Evolutionary conservation across 2,329 filamentous ascomycete species (phyloP), one percentile per base, ranked within the genome.

Genomic region (Fusarium irregulare): DNA sequence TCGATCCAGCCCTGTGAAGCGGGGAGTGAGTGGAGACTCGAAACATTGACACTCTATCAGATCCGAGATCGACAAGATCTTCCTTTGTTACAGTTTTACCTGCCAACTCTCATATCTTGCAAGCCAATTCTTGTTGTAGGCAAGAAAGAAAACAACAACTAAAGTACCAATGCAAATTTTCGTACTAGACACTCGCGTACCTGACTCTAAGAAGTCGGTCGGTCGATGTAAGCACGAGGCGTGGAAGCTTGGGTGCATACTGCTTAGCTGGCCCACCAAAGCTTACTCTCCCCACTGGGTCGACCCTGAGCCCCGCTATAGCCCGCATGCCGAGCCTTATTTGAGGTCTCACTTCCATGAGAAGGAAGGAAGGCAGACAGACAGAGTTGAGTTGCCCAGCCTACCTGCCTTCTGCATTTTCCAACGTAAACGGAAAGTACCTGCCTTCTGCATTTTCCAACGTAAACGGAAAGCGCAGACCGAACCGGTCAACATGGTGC

Each of bases 1-100:
- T 56, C 46, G 64, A 53, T 47, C 67, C 64, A 71, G 68, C 68
- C 68, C 64, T 71, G 68, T 49, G 64, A 44, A 64, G 63, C 67
- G 67, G 68, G 68, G 68, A 66, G 61, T 25, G 34, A 60, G 61
- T 66, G 62, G 60, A 32, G 62, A 51, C 53, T 14, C n/a, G 20
- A 51, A 37, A 37, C 34, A 37, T 37, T 37, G 34, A 37, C n/a
- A 25, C 16, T 40, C 23, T 51, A 40, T 37, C 34, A 37, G 34
- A 51, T 51, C 32, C 23, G 32, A 50, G 21, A 50, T 50, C 34
- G 34, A 37, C 18, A 37, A 37, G 34, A 37, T 37, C 34, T 37
- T 37, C 34, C 48, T 25, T 27, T n/a, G 32, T 21, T 27, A 27
- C n/a, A 14, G 6, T n/a, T 41, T 37, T 16, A 28, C 21, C 25